These are phyloP conservation scores for Aspergillus latus DNA, from an alignment of 2,329 filamentous ascomycete species.

Conservation along the genomic window DNA sequence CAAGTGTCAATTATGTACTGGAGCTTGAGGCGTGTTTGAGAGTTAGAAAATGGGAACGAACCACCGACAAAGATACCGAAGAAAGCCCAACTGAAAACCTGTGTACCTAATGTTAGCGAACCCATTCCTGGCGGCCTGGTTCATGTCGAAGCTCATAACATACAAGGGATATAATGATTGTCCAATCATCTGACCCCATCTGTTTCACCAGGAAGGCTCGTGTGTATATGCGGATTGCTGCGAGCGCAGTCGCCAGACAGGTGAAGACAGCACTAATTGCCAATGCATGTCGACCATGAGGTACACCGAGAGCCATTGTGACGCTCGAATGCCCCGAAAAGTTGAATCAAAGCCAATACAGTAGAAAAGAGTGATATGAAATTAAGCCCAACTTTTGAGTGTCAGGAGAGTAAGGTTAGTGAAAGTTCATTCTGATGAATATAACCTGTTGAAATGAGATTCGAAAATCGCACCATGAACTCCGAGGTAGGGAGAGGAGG, in stretches of 20 bases:
- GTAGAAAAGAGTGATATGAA: neutral
- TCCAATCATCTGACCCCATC: constrained; percentile 39
- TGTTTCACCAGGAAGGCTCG: constrained; percentile 35
- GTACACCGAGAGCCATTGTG: constrained; percentile 29
- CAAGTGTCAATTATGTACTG: neutral
- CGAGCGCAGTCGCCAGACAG: constrained; percentile 32
- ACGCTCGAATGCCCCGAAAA: neutral
- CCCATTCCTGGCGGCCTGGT: neutral
- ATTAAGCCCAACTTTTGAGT: neutral
- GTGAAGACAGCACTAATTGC: constrained; percentile 32
- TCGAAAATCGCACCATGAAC: neutral
- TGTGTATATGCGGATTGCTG: constrained; percentile 44
- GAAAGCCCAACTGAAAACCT: constrained; percentile 33
- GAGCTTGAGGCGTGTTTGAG: constrained; percentile 2
- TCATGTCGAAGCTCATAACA: constrained; percentile 5
- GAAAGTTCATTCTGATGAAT: neutral
- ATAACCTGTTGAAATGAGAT: neutral
- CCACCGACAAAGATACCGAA: constrained; percentile 32
- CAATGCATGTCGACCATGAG: constrained; percentile 30
- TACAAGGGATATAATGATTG: constrained; percentile 38
- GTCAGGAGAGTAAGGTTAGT: neutral
- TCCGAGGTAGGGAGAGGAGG: neutral
- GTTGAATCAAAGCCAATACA: neutral
- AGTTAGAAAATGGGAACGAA: constrained; percentile 16
- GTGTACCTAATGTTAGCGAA: neutral